Conservation (phyloP, 2,329 filamentous ascomycete genomes). For the Diaporthe australafricana region DNA sequence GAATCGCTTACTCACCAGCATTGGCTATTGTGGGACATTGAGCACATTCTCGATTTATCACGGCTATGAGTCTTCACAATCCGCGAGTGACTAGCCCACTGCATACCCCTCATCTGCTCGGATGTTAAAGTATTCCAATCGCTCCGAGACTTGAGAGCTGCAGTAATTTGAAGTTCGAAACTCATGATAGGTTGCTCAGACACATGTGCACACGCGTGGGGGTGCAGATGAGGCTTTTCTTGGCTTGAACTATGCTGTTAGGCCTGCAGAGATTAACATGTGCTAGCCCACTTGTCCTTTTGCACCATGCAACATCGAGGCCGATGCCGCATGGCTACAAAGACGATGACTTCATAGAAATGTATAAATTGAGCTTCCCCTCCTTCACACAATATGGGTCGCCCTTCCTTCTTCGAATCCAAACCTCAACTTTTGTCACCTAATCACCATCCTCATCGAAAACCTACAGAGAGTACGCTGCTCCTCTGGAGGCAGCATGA, state of each 20-base stretch:
- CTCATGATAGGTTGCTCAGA: background rate
- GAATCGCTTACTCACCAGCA: background rate
- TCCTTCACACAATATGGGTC: background rate
- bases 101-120: background rate
- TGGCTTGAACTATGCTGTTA: background rate
- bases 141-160: background rate
- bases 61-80: no score
- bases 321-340: slow-evolving; percentile 8
- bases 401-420: background rate
- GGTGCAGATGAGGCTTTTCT: background rate
- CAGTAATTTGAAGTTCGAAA: background rate
- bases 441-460: background rate
- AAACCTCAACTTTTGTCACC: no score
- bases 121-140: background rate
- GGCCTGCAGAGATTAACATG: background rate
- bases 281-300: slow-evolving; percentile 4
- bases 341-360: slow-evolving; percentile 23
- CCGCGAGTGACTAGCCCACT: background rate
- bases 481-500: slow-evolving; percentile 7
- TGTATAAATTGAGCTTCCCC: background rate
- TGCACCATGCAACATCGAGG: background rate
- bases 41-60: no score
- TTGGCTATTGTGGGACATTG: background rate
- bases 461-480: slow-evolving; percentile 5
- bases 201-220: background rate